Percentiles rank a stretch among this genome's conserved stretches.
Conservation (phyloP, 495 filamentous ascomycete genomes). For the Penicillium silybi region DNA sequence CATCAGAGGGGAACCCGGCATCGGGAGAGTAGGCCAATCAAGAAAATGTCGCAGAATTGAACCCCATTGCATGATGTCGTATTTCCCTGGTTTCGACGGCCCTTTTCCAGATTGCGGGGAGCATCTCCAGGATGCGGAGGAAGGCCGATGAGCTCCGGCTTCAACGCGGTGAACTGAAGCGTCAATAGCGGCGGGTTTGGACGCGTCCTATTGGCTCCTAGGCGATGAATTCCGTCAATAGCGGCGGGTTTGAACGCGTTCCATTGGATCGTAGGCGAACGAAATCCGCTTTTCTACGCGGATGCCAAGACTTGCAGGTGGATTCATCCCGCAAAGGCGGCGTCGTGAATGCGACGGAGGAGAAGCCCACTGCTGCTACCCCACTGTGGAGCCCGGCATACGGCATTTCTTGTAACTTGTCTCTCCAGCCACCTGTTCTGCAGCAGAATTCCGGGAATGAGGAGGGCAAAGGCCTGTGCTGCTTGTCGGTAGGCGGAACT, state of each 20-base stretch:
- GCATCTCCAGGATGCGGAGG: neutral
- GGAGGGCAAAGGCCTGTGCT: slow-evolving; percentile 18
- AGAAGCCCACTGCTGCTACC: neutral
- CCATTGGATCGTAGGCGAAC: slow-evolving; percentile 7
- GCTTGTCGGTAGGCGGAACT: slow-evolving; percentile 11
- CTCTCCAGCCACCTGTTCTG: neutral
- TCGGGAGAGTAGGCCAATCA: neutral
- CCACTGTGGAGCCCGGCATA: neutral
- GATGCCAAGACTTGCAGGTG: slow-evolving; percentile 2
- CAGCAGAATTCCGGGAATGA: slow-evolving; percentile 7
- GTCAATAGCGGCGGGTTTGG: slow-evolving; percentile 18
- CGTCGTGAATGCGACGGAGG: neutral
- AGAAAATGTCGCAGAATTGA: neutral
- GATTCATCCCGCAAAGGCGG: neutral
- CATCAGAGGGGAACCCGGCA: neutral
- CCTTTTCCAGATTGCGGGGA: neutral
- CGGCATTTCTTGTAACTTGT: neutral
- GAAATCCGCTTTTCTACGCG: slow-evolving; percentile 6
- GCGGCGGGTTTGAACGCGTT: slow-evolving; percentile 16
- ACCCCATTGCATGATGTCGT: neutral
- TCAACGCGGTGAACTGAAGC: neutral
- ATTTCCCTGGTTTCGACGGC: neutral
- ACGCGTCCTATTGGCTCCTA: slow-evolving; percentile 7
- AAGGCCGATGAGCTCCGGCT: neutral
- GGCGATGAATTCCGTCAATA: slow-evolving; percentile 8